These are phyloP conservation scores for Breviolum minutum DNA, from an alignment of 73 alveolate genomes.

Conservation along the genomic window DNA sequence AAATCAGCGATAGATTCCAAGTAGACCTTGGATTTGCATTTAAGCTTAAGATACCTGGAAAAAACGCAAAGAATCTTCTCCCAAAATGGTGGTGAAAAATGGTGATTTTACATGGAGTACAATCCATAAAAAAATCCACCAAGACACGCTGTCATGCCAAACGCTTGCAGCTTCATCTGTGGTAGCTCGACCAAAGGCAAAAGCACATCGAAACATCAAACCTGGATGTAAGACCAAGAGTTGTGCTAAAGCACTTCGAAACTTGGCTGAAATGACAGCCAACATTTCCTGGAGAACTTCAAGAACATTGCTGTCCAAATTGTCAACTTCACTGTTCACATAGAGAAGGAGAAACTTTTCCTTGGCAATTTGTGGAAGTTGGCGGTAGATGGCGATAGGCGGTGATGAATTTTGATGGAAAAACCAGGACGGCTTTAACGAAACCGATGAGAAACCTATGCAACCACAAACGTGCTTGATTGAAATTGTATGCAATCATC, in stretches of 20 bases:
- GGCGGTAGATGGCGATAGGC: too few relatives aligned
- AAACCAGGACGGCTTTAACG: too few relatives aligned
- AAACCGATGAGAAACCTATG: too few relatives aligned
- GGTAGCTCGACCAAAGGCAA: constrained; percentile 73
- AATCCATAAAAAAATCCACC: too few relatives aligned
- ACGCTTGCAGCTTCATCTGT: constrained; percentile 87
- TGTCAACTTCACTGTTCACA: constrained; percentile 90
- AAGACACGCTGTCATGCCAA: constrained; percentile 68
- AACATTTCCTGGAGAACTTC: constrained; percentile 88
- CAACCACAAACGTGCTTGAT: too few relatives aligned
- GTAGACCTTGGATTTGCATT: background rate
- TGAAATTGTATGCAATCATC: too few relatives aligned
- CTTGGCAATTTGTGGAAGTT: too few relatives aligned
- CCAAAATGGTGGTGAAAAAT: too few relatives aligned
- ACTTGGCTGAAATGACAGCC: constrained; percentile 50
- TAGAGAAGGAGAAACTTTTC: constrained; percentile 52
- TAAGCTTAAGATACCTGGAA: too few relatives aligned
- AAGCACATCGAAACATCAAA: constrained; percentile 78
- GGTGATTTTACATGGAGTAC: too few relatives aligned
- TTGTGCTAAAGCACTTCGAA: constrained; percentile 62
- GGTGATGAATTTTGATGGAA: too few relatives aligned
- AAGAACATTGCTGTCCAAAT: constrained; percentile 50
- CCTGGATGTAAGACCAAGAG: constrained; percentile 80
- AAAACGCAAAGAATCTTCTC: too few relatives aligned
- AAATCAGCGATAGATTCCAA: constrained; percentile 66